These are phyloP conservation scores for Globisporangium megalacanthum DNA, from an alignment of 352 stramenopile genomes.

Conservation along the genomic window DNA sequence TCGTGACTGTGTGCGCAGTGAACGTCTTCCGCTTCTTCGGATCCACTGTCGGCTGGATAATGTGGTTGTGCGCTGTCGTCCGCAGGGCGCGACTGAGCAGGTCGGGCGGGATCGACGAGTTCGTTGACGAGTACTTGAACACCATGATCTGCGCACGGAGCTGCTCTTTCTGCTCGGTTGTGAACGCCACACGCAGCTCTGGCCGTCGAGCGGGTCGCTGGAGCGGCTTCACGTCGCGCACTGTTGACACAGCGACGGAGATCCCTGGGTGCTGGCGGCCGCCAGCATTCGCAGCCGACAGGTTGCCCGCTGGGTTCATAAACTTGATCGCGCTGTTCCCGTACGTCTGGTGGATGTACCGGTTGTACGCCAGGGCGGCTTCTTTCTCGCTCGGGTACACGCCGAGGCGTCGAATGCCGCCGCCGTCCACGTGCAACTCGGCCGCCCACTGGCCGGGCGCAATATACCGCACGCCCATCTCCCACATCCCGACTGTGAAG, in stretches of 20 bases:
- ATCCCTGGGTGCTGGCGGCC: slow-evolving; percentile 22
- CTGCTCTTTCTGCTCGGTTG: slow-evolving; percentile 84
- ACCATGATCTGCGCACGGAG: slow-evolving; percentile 88
- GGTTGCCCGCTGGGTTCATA: slow-evolving; percentile 74
- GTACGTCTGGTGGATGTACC: slow-evolving; percentile 83
- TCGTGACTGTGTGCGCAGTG: slow-evolving; percentile 39
- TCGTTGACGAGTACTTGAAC: slow-evolving; percentile 86
- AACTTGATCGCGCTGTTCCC: slow-evolving; percentile 72
- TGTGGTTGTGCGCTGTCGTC: slow-evolving; percentile 50
- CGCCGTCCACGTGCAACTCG: slow-evolving; percentile 78
- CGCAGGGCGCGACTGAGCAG: slow-evolving; percentile 65
- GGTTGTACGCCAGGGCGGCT: slow-evolving; percentile 80
- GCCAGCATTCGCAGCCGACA: slow-evolving; percentile 6
- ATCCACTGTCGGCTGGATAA: slow-evolving; percentile 42
- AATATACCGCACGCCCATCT: slow-evolving; percentile 80
- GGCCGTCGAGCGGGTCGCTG: slow-evolving; percentile 36
- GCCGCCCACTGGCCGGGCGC: slow-evolving; percentile 70
- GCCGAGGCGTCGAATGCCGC: slow-evolving; percentile 73
- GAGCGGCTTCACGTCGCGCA: slow-evolving; percentile 52
- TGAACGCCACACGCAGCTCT: slow-evolving; percentile 55
- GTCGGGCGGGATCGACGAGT: slow-evolving; percentile 70
- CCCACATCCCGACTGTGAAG: slow-evolving; percentile 76
- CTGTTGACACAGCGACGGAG: slow-evolving; percentile 41
- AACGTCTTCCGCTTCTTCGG: slow-evolving; percentile 79
- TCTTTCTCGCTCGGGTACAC: slow-evolving; percentile 67